Evolutionary conservation across 2,329 filamentous ascomycete genomes (phyloP).

Genomic region (Fulvia fulva): DNA sequence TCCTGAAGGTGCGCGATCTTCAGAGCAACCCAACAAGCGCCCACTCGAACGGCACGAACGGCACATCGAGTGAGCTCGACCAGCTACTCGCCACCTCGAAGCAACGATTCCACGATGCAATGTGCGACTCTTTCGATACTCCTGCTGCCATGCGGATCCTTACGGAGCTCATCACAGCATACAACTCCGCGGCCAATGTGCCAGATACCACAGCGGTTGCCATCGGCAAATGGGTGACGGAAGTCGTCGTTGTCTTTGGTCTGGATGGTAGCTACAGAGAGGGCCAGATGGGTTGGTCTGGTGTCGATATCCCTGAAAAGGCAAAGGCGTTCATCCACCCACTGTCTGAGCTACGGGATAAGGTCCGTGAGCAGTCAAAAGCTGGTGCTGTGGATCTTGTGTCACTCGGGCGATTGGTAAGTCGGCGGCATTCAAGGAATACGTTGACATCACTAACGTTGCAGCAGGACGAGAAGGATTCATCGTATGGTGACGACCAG

Average conservation of each 20-base stretch:
- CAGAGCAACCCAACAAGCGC: constrained; percentile 24
- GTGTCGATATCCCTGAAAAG: constrained; percentile 57
- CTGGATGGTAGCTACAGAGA: constrained; percentile 57
- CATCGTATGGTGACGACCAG: constrained; percentile 24
- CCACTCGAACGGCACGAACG: constrained; percentile 23
- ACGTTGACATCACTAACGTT: not conserved
- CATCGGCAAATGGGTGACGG: constrained; percentile 74
- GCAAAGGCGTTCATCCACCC: constrained; percentile 61
- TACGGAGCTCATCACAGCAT: constrained; percentile 70
- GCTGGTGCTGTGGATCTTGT: constrained; percentile 40
- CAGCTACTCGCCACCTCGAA: constrained; percentile 53
- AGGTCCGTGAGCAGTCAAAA: constrained; percentile 54
- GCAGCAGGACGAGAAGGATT: constrained; percentile 21
- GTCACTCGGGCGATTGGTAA: constrained; percentile 25
- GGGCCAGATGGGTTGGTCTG: constrained; percentile 58
- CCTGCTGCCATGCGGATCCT: constrained; percentile 74
- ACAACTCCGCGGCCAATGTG: constrained; percentile 57
- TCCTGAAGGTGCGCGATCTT: constrained; percentile 55
- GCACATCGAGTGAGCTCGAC: constrained; percentile 38
- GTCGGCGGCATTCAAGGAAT: not conserved
- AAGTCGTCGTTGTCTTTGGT: constrained; percentile 79
- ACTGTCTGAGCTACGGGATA: constrained; percentile 54
- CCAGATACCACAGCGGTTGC: constrained; percentile 47
- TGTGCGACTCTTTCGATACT: constrained; percentile 86
- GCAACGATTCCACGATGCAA: constrained; percentile 57